Conservation (phyloP, 2,329 filamentous ascomycete genomes). For the Cladosporium sp. region DNA sequence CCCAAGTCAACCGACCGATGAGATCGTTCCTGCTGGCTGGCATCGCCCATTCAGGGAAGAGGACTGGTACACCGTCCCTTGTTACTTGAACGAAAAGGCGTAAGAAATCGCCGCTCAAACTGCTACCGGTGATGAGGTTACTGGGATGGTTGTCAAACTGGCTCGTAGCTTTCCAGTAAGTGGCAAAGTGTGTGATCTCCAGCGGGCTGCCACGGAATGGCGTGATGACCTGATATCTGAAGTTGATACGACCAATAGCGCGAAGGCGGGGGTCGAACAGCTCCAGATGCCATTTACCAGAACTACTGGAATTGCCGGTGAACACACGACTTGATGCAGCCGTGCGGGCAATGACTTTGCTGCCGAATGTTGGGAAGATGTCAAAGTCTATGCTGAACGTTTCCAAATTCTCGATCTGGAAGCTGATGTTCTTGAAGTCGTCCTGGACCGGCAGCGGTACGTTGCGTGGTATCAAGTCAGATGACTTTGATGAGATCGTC, state of each 20-base stretch:
- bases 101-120: conserved; percentile 91
- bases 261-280: conserved; percentile 88
- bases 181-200: conserved; percentile 97
- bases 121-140: conserved; percentile 89
- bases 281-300: conserved; percentile 77
- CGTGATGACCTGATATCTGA: conserved; percentile 94
- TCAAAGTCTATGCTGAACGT: conserved; percentile 95
- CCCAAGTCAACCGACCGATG: conserved; percentile 70
- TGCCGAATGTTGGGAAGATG: conserved; percentile 94
- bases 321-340: conserved; percentile 88
- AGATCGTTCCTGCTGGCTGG: conserved; percentile 59
- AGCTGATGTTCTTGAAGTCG: conserved; percentile 87
- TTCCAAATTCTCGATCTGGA: conserved; percentile 91
- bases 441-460: conserved; percentile 94
- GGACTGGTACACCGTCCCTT: conserved; percentile 76
- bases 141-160: conserved; percentile 81
- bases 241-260: conserved; percentile 88
- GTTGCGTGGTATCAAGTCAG: conserved; percentile 93
- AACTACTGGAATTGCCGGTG: conserved; percentile 67
- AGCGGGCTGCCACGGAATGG: conserved; percentile 88
- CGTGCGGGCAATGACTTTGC: conserved; percentile 94
- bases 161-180: conserved; percentile 98
- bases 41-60: conserved; percentile 79
- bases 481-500: conserved; percentile 93
- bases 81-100: conserved; percentile 89